Evolutionary conservation across 768 basidiomycete species (phyloP).

Genomic region (Hericium coralloides): DNA sequence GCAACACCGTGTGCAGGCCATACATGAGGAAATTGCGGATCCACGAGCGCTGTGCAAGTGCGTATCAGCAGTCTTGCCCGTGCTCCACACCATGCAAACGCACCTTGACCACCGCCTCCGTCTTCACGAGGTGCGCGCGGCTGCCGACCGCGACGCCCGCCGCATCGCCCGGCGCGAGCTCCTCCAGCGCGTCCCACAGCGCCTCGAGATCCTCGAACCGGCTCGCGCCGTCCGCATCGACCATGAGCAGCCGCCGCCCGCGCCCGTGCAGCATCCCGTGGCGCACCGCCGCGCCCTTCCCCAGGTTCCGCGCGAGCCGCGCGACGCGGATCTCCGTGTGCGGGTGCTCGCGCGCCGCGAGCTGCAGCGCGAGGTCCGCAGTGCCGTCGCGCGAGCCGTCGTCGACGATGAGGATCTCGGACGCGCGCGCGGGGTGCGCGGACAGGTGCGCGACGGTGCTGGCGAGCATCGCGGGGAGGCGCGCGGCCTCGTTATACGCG

Average conservation of each 20-base stretch:
- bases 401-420: slow-evolving; percentile 83
- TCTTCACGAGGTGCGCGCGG: slow-evolving; percentile 85
- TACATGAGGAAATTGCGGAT: slow-evolving; percentile 93
- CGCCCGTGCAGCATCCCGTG: slow-evolving; percentile 84
- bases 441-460: slow-evolving; percentile 62
- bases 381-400: slow-evolving; percentile 84
- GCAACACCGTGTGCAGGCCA: slow-evolving; percentile 81
- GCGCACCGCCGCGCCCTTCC: slow-evolving; percentile 89
- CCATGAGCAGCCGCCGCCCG: slow-evolving; percentile 77
- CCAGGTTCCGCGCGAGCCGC: slow-evolving; percentile 68
- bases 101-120: slow-evolving; percentile 91
- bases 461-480: slow-evolving; percentile 78
- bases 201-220: slow-evolving; percentile 74
- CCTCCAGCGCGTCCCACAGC: slow-evolving; percentile 73
- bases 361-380: slow-evolving; percentile 47
- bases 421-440: slow-evolving; percentile 37
- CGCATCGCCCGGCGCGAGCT: slow-evolving; percentile 36
- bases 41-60: slow-evolving; percentile 56
- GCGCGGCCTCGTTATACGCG: slow-evolving; percentile 83
- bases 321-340: slow-evolving; percentile 67
- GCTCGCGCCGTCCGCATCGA: slow-evolving; percentile 92
- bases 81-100: slow-evolving; percentile 7
- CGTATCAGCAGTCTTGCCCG: no score
- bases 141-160: slow-evolving; percentile 75
- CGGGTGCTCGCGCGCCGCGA: slow-evolving; percentile 42